Conservation (phyloP, 1,284 basidiomycete genomes). For the Testicularia cyperi region DNA sequence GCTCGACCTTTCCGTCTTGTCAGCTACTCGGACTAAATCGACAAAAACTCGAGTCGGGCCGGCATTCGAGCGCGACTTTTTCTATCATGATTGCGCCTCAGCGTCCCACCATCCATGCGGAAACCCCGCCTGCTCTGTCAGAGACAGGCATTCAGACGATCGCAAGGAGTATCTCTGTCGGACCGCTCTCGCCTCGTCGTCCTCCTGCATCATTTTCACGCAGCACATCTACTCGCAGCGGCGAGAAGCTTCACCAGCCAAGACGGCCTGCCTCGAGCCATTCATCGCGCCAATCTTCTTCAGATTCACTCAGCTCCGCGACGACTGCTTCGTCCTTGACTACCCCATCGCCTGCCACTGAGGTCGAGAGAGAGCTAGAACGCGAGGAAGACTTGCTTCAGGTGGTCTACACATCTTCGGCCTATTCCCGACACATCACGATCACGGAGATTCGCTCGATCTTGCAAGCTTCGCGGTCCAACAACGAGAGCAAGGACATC, state of each 20-base stretch:
- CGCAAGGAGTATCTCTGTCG: background rate
- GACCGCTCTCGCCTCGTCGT: constrained; percentile 2
- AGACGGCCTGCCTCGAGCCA: constrained; percentile 12
- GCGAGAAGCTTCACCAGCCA: background rate
- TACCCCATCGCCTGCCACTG: constrained; percentile 1
- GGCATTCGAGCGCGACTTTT: no score
- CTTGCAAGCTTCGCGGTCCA: constrained; percentile 16
- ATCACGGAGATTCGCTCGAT: constrained; percentile 18
- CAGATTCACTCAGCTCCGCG: constrained; percentile 16
- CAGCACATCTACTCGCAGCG: constrained; percentile 13
- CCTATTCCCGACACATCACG: constrained; percentile 15
- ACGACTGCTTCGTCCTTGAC: constrained; percentile 10
- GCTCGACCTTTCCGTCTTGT: no score
- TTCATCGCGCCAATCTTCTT: constrained; percentile 30
- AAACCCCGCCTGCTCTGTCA: no score
- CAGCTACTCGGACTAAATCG: no score
- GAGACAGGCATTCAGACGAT: no score
- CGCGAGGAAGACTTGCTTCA: constrained; percentile 22
- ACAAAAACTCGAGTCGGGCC: no score
- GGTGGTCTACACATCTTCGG: constrained; percentile 39
- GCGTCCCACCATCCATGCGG: no score
- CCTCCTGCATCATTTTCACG: constrained; percentile 18
- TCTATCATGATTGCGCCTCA: no score
- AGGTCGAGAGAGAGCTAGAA: background rate
- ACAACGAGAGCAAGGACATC: constrained; percentile 23